Conservation (phyloP, 768 basidiomycete genomes). For the Mycena crocata region DNA sequence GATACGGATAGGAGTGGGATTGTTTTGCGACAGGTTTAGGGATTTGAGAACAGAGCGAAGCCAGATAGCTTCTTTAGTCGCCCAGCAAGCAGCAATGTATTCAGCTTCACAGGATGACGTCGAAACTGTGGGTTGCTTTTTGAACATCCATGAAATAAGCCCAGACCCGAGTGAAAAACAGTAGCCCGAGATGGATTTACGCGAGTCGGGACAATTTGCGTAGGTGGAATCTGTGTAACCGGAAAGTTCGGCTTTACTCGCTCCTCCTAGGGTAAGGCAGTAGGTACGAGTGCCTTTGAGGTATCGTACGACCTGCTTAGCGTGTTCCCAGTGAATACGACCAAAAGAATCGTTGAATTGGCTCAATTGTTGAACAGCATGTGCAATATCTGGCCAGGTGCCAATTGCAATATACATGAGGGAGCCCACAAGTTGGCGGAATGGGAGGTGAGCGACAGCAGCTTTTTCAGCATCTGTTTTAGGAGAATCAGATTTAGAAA, state of each 20-base stretch:
- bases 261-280: constrained; percentile 4
- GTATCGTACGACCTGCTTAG: constrained; percentile 50
- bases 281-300: constrained; percentile 47
- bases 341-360: constrained; percentile 42
- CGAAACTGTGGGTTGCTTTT: constrained; percentile 6
- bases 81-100: neutral
- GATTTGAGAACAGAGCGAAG: neutral
- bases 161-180: neutral
- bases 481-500: constrained; percentile 36
- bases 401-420: constrained; percentile 44
- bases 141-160: neutral
- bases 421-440: constrained; percentile 43
- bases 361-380: neutral
- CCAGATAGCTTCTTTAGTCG: constrained; percentile 11
- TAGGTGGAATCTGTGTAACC: neutral
- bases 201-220: neutral
- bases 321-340: constrained; percentile 48
- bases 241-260: neutral
- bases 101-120: constrained; percentile 9
- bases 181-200: neutral
- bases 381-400: constrained; percentile 4
- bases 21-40: neutral
- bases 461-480: constrained; percentile 34
- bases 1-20: constrained; percentile 4
- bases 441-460: constrained; percentile 43